These are phyloP conservation scores for Pestalotiopsis sp. DNA, from an alignment of 2,329 filamentous ascomycete species.

Conservation along the genomic window DNA sequence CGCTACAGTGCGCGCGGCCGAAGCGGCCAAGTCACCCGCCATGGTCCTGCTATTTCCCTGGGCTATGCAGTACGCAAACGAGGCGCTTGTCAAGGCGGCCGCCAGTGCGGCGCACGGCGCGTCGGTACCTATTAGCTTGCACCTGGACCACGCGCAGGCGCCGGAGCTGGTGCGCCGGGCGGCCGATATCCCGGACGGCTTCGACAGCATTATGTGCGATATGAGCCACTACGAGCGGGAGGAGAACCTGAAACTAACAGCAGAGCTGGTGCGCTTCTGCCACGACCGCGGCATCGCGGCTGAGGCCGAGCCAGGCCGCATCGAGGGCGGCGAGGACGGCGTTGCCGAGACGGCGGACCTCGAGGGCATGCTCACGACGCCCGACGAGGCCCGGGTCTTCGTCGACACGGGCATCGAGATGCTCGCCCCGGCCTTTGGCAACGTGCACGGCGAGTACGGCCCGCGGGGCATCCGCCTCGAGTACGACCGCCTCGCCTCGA, in stretches of 20 bases:
- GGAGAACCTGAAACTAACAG: constrained; percentile 68
- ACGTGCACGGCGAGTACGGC: constrained; percentile 70
- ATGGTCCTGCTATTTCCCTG: constrained; percentile 78
- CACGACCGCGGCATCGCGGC: constrained; percentile 68
- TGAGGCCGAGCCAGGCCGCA: constrained; percentile 72
- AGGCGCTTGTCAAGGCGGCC: constrained; percentile 56
- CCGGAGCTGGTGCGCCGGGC: constrained; percentile 63
- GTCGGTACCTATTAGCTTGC: constrained; percentile 61
- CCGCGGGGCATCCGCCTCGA: constrained; percentile 40
- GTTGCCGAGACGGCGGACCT: constrained; percentile 55
- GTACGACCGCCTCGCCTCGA: constrained; percentile 34
- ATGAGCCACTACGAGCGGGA: constrained; percentile 75
- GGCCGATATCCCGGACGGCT: constrained; percentile 59
- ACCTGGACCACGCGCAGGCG: constrained; percentile 69
- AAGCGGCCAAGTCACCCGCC: constrained; percentile 66
- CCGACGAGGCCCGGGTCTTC: constrained; percentile 66
- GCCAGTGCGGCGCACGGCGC: constrained; percentile 58
- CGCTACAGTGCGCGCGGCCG: constrained; percentile 69
- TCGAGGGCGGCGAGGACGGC: constrained; percentile 69
- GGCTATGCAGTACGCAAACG: constrained; percentile 68
- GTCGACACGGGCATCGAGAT: constrained; percentile 69
- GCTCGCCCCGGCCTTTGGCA: constrained; percentile 70
- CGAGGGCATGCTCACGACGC: constrained; percentile 50
- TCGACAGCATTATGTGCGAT: constrained; percentile 77
- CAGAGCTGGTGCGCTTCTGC: constrained; percentile 64